A percentile compares a stretch with the other conserved stretches of the same genome.
Conservation (phyloP, 2,329 filamentous ascomycete species). For the Fusarium sp. region DNA sequence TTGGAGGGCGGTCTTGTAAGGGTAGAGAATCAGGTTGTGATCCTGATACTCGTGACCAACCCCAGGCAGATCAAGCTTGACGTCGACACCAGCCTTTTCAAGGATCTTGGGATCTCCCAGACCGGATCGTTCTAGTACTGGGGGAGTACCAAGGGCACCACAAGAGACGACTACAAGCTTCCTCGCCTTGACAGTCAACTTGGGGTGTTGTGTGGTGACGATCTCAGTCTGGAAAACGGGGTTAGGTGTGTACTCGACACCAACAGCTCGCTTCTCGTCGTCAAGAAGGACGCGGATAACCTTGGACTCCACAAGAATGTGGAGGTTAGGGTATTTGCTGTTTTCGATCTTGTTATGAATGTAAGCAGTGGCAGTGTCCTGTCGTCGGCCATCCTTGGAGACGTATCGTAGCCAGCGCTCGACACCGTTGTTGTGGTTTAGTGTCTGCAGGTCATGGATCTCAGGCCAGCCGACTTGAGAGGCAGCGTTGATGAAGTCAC, state of each 20-base stretch:
- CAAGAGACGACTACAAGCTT: slow-evolving; percentile 54
- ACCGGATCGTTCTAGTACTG: slow-evolving; percentile 73
- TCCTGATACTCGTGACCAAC: slow-evolving; percentile 69
- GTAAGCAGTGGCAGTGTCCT: slow-evolving; percentile 69
- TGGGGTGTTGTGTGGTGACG: slow-evolving; percentile 20
- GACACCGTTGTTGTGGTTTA: slow-evolving; percentile 57
- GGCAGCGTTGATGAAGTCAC: slow-evolving; percentile 65
- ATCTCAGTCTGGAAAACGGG: slow-evolving; percentile 42
- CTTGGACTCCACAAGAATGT: slow-evolving; percentile 69
- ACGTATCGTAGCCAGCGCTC: slow-evolving; percentile 58
- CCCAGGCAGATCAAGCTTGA: slow-evolving; percentile 62
- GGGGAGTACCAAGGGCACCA: slow-evolving; percentile 66
- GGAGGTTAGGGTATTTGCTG: slow-evolving; percentile 66
- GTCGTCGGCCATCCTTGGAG: slow-evolving; percentile 63
- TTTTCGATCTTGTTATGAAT: slow-evolving; percentile 51
- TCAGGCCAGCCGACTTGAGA: slow-evolving; percentile 63
- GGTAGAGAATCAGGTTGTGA: slow-evolving; percentile 66
- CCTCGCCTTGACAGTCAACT: slow-evolving; percentile 44
- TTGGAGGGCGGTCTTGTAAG: slow-evolving; percentile 58
- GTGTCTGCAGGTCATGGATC: slow-evolving; percentile 66
- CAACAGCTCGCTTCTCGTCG: slow-evolving; percentile 65
- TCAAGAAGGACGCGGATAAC: slow-evolving; percentile 68
- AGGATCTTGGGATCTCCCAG: slow-evolving; percentile 67
- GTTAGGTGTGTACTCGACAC: slow-evolving; percentile 69
- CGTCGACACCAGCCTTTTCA: slow-evolving; percentile 59